phyloP scores from a whole-genome alignment of 208 protist genomes.

The Herpetomonas muscarum region DNA sequence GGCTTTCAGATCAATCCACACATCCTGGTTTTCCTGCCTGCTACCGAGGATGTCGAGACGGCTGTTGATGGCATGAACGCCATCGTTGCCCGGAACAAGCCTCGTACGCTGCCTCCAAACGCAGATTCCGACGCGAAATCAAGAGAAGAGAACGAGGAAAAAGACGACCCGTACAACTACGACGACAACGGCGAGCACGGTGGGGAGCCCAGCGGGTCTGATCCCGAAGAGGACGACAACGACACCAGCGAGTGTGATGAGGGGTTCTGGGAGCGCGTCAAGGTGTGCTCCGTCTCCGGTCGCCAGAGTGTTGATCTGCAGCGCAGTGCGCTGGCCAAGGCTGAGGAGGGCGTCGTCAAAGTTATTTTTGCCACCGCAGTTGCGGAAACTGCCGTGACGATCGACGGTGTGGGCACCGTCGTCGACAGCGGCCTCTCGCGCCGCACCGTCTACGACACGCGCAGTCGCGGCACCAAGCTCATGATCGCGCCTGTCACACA shows the following conservation, averaged over 20 bases:
- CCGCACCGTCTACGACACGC: conserved; percentile 97
- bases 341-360: conserved; percentile 36
- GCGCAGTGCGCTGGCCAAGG: conserved; percentile 20
- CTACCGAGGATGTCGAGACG: conserved; percentile 38
- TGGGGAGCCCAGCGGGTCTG: no score
- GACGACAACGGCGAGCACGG: no score
- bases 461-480: conserved; percentile 96
- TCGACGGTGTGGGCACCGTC: conserved; percentile 99
- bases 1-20: conserved; percentile 8
- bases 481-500: conserved; percentile 97
- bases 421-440: conserved; percentile 98
- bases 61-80: conserved; percentile 7
- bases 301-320: conserved; percentile 32
- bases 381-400: conserved; percentile 99
- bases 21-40: conserved; percentile 59
- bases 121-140: conserved; percentile 5
- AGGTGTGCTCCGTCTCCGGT: conserved; percentile 33
- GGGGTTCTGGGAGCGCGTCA: conserved; percentile 3
- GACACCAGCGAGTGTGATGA: no score
- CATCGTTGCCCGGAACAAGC: background rate
- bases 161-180: no score
- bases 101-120: background rate
- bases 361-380: conserved; percentile 99
- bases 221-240: no score
- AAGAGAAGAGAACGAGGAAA: background rate